phyloP scores from a whole-genome alignment of 1,139 yeast species.

The Sugiyamaella japonica region DNA sequence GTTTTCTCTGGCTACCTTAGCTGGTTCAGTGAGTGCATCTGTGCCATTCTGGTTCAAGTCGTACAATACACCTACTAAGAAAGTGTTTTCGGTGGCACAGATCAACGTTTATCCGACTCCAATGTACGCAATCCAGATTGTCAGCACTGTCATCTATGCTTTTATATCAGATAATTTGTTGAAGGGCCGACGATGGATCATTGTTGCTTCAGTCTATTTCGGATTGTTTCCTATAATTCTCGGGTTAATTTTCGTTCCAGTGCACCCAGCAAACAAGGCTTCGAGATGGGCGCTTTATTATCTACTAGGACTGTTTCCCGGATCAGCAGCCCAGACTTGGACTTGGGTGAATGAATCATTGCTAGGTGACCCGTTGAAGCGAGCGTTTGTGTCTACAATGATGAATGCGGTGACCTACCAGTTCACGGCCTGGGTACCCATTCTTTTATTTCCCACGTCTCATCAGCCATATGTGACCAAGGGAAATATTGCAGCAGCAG shows the following conservation, averaged over 20 bases:
- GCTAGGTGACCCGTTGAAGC: constrained; percentile 30
- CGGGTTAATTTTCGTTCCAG: constrained; percentile 24
- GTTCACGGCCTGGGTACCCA: constrained; percentile 28
- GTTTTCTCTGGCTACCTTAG: constrained; percentile 28
- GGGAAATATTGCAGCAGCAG: constrained; percentile 25
- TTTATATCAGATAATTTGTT: constrained; percentile 33
- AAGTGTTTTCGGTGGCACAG: constrained; percentile 32
- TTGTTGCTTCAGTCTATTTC: constrained; percentile 19
- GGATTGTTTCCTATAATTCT: constrained; percentile 11
- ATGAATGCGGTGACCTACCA: constrained; percentile 29
- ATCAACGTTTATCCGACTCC: constrained; percentile 42
- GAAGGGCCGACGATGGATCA: constrained; percentile 32
- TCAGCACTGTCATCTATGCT: constrained; percentile 30
- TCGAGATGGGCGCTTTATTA: constrained; percentile 34
- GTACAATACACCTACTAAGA: not conserved
- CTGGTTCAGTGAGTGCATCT: constrained; percentile 26
- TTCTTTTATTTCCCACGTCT: constrained; percentile 25
- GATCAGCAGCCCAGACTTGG: constrained; percentile 34
- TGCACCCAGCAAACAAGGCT: constrained; percentile 31
- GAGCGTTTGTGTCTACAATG: constrained; percentile 30
- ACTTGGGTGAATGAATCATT: constrained; percentile 34
- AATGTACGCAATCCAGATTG: constrained; percentile 38
- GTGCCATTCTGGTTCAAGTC: constrained; percentile 37
- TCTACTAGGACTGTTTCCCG: constrained; percentile 31
- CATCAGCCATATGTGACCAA: constrained; percentile 26